These are phyloP conservation scores for Verticillium zaregamsianum DNA, from an alignment of 2,329 filamentous ascomycete genomes.

Conservation along the genomic window DNA sequence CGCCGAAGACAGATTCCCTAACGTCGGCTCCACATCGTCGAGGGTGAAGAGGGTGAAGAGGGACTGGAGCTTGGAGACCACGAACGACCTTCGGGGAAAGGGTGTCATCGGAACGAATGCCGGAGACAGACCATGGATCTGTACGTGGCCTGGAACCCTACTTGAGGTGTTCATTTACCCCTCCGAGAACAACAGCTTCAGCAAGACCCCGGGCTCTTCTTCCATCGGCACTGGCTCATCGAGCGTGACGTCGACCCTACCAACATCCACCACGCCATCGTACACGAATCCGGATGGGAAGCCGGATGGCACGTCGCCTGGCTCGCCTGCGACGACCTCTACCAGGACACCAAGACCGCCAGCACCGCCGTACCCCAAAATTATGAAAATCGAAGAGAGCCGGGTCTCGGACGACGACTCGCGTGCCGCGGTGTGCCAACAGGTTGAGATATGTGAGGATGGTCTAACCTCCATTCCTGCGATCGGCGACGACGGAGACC, in stretches of 20 bases:
- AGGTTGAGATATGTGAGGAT: conserved; percentile 39
- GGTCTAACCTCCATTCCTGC: conserved; percentile 31
- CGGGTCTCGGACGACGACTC: conserved; percentile 31
- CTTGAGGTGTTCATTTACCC: conserved; percentile 56
- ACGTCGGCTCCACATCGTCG: conserved; percentile 7
- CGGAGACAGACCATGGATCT: conserved; percentile 55
- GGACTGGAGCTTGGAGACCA: conserved; percentile 2
- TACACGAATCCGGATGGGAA: background rate
- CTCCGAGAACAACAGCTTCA: conserved; percentile 41
- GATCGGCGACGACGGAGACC: conserved; percentile 30
- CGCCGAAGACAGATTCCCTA: conserved; percentile 33
- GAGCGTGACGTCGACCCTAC: background rate
- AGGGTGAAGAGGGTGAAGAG: conserved; percentile 19
- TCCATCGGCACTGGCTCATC: background rate
- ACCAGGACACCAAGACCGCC: conserved; percentile 3
- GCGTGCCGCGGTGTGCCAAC: conserved; percentile 39
- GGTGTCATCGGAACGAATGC: conserved; percentile 27
- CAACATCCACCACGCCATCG: conserved; percentile 6
- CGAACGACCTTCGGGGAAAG: conserved; percentile 31
- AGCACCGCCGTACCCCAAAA: conserved; percentile 40
- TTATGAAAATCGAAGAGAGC: conserved; percentile 52
- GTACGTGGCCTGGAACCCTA: conserved; percentile 51
- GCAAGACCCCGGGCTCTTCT: background rate
- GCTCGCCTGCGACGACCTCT: background rate
- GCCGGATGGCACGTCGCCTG: background rate